Evolutionary conservation across 495 filamentous ascomycete genomes (phyloP).

Genomic region (Rostrohypoxylon terebratum): DNA sequence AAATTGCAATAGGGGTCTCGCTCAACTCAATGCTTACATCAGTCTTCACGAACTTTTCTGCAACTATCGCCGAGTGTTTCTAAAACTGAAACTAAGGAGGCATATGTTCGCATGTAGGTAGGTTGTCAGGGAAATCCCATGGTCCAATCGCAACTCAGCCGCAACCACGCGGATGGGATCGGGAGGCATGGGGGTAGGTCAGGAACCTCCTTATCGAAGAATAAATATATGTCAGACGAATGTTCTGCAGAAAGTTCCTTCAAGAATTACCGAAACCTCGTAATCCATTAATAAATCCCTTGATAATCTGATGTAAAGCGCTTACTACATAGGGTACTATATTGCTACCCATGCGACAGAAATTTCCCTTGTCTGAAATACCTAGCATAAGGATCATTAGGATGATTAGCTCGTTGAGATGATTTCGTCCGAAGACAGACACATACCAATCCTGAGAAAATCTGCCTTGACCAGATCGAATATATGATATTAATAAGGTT

Average conservation of each 20-base stretch:
- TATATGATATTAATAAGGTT: neutral
- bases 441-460: conserved; percentile 12
- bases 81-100: conserved; percentile 22
- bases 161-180: conserved; percentile 23
- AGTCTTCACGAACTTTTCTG: neutral
- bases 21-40: neutral
- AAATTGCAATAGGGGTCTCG: neutral
- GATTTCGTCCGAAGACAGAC: conserved; percentile 21
- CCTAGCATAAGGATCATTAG: conserved; percentile 27
- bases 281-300: conserved; percentile 20
- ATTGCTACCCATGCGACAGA: conserved; percentile 18
- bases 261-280: conserved; percentile 13
- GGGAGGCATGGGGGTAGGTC: too few species aligned
- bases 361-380: conserved; percentile 22
- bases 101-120: conserved; percentile 14
- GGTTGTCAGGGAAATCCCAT: conserved; percentile 5
- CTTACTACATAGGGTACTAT: conserved; percentile 30
- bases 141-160: conserved; percentile 26
- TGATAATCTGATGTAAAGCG: conserved; percentile 21
- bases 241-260: conserved; percentile 7
- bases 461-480: conserved; percentile 24
- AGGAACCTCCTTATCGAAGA: neutral
- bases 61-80: neutral
- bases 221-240: conserved; percentile 1
- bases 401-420: conserved; percentile 11